These are phyloP conservation scores for Saposhnikovia divaricata DNA, from an alignment of 129 eudicot species.

Conservation along the genomic window DNA sequence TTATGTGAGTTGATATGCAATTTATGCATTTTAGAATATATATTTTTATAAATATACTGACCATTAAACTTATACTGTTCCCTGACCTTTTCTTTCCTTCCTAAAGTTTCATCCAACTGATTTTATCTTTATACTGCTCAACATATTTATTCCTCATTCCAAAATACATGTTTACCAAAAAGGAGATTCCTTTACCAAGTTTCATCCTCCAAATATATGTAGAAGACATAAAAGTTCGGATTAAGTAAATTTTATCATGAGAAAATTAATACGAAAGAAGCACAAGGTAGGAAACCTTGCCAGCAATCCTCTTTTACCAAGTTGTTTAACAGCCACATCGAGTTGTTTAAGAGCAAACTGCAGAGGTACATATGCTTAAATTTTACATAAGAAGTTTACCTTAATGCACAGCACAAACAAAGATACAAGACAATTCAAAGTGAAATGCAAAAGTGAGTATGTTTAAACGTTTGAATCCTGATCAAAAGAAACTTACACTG, in stretches of 20 bases:
- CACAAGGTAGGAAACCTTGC: slow-evolving; percentile 19
- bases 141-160: neutral
- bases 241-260: neutral
- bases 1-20: neutral
- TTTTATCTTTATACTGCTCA: neutral
- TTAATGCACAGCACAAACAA: no score
- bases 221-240: neutral
- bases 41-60: neutral
- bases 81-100: neutral
- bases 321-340: slow-evolving; percentile 53
- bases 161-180: neutral
- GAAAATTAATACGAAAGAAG: neutral
- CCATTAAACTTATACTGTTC: neutral
- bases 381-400: no score
- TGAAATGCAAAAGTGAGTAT: no score
- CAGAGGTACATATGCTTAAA: no score
- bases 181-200: neutral
- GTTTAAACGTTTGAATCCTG: no score
- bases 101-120: neutral
- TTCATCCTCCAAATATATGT: neutral
- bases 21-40: neutral
- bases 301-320: slow-evolving; percentile 49
- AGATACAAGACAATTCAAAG: no score
- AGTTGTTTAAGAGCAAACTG: no score
- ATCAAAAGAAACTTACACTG: no score